Evolutionary conservation across 2,329 filamentous ascomycete genomes (phyloP), one percentile per base, ranked within the genome.

Genomic region (Aspergillus intermedius): DNA sequence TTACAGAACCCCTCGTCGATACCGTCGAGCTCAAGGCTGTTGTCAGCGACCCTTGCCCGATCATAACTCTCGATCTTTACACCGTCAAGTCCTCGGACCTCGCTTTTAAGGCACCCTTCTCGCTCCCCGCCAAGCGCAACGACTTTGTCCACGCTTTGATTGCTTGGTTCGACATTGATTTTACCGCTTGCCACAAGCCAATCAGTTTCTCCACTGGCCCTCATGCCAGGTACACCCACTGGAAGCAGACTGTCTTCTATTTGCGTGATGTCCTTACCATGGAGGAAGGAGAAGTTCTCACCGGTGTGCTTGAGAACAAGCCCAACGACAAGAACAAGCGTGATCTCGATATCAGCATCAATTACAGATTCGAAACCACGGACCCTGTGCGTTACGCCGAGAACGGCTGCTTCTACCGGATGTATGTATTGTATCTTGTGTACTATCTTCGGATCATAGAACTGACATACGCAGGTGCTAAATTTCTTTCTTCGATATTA

Each of bases 221-320:
- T 23, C 93, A 97, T 74, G 94, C 91, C 61, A 97, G 96, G 76
- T 97, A 97, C 76, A 98, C 93, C 15, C 93, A 98, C 80, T 98
- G 93, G 93, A 98, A 98, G 77, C 93, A 98, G 78, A 98, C 93
- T 10, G 93, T 98, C 54, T 97, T 98, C 76, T 98, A 98, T 75
- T 79, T 98, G 55, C 83, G 87, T 64, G 91, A 98, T 60, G 88
- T 95, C 30, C 76, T 98, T 56, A 97, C 91, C 15, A 90, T 95
- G 34, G 86, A 95, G 71, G 80, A 88, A 64, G 89, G 86, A 49
- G 93, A 98, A 77, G 78, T 81, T 62, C 78, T 98, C 51, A 73
- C 76, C 51, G 88, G 88, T 62, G 76, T 78, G 28, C 75, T 98
- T 37, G 78, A 82, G 55, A 94, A 91, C 75, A 86, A 84, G 72